Conservation (phyloP, 495 filamentous ascomycete genomes). For the Penicillium coffeae region DNA sequence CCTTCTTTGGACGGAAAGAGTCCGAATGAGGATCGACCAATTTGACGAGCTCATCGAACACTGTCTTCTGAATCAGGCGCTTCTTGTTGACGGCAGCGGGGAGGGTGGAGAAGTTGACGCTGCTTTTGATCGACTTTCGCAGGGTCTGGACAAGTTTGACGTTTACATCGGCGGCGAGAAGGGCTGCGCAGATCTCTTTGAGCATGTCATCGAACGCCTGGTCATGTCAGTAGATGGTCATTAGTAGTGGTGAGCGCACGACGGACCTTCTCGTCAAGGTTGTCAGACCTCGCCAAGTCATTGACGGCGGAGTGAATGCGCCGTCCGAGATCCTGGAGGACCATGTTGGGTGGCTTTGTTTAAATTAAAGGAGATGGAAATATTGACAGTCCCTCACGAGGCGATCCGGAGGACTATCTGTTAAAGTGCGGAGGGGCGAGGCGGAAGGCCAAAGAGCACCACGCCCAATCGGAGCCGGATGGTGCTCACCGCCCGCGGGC, state of each 20-base stretch:
- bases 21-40: slow-evolving; percentile 95
- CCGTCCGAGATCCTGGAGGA: slow-evolving; percentile 96
- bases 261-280: slow-evolving; percentile 89
- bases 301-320: slow-evolving; percentile 96
- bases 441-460: slow-evolving; percentile 20
- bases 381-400: slow-evolving; percentile 2
- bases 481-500: slow-evolving; percentile 17
- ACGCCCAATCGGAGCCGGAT: slow-evolving; percentile 31
- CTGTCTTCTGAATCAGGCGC: slow-evolving; percentile 93
- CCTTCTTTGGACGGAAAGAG: slow-evolving; percentile 95
- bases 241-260: neutral
- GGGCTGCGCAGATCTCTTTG: slow-evolving; percentile 91
- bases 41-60: slow-evolving; percentile 94
- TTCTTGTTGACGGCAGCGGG: slow-evolving; percentile 93
- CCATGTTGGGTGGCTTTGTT: slow-evolving; percentile 56
- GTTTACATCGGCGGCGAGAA: slow-evolving; percentile 95
- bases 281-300: slow-evolving; percentile 85
- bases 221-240: slow-evolving; percentile 6
- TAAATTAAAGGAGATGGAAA: slow-evolving; percentile 5
- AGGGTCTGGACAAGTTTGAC: slow-evolving; percentile 88
- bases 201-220: slow-evolving; percentile 97
- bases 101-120: slow-evolving; percentile 90
- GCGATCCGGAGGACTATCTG: neutral
- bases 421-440: slow-evolving; percentile 20
- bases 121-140: slow-evolving; percentile 85